Evolutionary conservation across 1,284 basidiomycete genomes (phyloP), one percentile per base, ranked within the genome.

Genomic region (Schizophyllum commune): DNA sequence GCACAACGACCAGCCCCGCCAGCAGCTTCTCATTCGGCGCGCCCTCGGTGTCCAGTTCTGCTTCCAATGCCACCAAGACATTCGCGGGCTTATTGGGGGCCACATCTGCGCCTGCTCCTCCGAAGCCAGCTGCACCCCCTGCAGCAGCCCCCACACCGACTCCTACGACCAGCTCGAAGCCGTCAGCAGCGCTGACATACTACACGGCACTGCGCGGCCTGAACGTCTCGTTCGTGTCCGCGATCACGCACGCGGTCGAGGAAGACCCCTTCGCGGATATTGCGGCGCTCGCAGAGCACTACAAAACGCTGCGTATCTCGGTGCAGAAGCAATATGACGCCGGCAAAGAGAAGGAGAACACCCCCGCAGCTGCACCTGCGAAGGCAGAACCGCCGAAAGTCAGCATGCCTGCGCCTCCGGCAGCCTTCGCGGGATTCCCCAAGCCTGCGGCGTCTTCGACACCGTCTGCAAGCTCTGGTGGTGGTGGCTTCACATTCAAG

Each of bases 181-280:
- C 39, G 39, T 58, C 66, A 39, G 64, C 61, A 32, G 68, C 73
- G 32, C 54, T 74, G 27, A 75, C 76, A 33, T 95, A 92, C 72
- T 92, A 85, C 74, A 85, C 79, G 51, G 83, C 85, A 6, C 78
- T 96, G 19, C 86, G 93, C 19, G 92, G 92, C 11, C 79, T 96
- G 55, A 96, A 96, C 69, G 73, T 83, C 20, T 89, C 91, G 0
- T 78, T 94, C 67, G 69, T 91, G 33, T 76, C 82, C 4, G 82
- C 85, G 33, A 73, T 94, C 56, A 79, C 82, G 13, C 80, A 82
- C 58, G 80, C 83, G 4, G 73, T 93, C 20, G 84, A 90, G 32
- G 74, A 80, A 8, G 91, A 96, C 71, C 86, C 90, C 0, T 94
- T 94, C 71, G 71, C 77, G n/a, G 86, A 96, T 67, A 73, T 94